A percentile compares a stretch with the other conserved stretches of the same genome.
Evolutionary conservation across 371 early-diverging fungal species (phyloP).

Genomic region (Sporodiniella umbellata): DNA sequence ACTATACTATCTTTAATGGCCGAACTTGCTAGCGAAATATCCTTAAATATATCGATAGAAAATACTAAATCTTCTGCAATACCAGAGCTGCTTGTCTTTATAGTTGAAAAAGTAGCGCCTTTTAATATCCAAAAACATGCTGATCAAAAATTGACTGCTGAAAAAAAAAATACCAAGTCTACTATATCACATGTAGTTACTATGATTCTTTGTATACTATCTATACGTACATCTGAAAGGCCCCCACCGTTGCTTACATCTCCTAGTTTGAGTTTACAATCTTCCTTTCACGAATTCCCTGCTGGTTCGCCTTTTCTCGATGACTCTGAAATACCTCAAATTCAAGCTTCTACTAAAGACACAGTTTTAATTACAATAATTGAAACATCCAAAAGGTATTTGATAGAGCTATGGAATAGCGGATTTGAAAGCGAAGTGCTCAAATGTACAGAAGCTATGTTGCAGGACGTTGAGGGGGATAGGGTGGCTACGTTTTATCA

Average conservation of each 20-base stretch:
- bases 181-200: conserved; percentile 18
- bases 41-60: conserved; percentile 14
- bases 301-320: neutral
- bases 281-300: conserved; percentile 10
- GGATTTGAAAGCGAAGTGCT: conserved; percentile 34
- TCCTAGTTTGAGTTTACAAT: conserved; percentile 24
- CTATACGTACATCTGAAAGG: conserved; percentile 16
- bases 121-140: conserved; percentile 12
- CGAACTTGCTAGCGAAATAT: conserved; percentile 31
- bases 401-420: conserved; percentile 41
- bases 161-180: conserved; percentile 8
- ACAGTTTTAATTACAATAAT: neutral
- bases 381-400: conserved; percentile 14
- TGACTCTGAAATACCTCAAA: neutral
- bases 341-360: neutral
- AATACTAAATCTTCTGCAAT: conserved; percentile 22
- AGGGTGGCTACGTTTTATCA: conserved; percentile 20
- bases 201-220: conserved; percentile 23
- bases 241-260: neutral
- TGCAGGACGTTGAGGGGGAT: conserved; percentile 24
- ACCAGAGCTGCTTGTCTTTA: conserved; percentile 12
- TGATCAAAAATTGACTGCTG: conserved; percentile 2
- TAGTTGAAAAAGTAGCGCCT: conserved; percentile 26
- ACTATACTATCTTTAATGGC: conserved; percentile 27
- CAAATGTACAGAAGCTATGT: conserved; percentile 22